Conservation (phyloP, 2,329 filamentous ascomycete species). For the Paradendryphiella salina region DNA sequence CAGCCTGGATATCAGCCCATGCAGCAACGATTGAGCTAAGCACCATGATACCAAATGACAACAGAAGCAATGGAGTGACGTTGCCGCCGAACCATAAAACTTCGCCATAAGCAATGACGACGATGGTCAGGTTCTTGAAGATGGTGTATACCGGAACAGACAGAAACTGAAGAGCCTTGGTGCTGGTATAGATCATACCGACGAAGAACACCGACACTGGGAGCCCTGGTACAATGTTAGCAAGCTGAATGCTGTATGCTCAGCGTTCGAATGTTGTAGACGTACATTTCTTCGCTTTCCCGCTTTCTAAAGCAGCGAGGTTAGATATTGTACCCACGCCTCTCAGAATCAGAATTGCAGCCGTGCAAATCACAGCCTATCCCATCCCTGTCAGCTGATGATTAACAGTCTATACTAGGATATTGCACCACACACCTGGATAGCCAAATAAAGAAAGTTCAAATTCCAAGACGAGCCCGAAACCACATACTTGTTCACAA, state of each 20-base stretch:
- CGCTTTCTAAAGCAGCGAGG: slow-evolving; percentile 73
- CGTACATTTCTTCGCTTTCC: slow-evolving; percentile 91
- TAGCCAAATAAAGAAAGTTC: slow-evolving; percentile 89
- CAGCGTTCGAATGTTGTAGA: slow-evolving; percentile 11
- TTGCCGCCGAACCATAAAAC: slow-evolving; percentile 96
- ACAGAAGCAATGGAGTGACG: slow-evolving; percentile 81
- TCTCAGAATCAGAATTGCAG: slow-evolving; percentile 81
- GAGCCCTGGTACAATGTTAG: slow-evolving; percentile 68
- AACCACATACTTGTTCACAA: slow-evolving; percentile 97
- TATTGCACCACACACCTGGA: slow-evolving; percentile 70
- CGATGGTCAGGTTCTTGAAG: slow-evolving; percentile 99
- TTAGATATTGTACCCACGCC: slow-evolving; percentile 78
- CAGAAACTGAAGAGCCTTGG: slow-evolving; percentile 92
- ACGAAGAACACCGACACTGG: slow-evolving; percentile 93
- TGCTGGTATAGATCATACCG: slow-evolving; percentile 98
- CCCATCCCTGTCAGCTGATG: slow-evolving; percentile 23
- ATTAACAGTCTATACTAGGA: background rate
- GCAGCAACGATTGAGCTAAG: slow-evolving; percentile 90
- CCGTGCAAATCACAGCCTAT: slow-evolving; percentile 85
- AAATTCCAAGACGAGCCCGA: slow-evolving; percentile 90
- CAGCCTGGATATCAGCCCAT: slow-evolving; percentile 94
- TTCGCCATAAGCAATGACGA: slow-evolving; percentile 96
- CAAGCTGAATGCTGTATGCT: background rate
- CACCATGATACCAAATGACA: slow-evolving; percentile 96
- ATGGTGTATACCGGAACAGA: slow-evolving; percentile 99